These are phyloP conservation scores for Suillus fuscotomentosus DNA, from an alignment of 768 basidiomycete genomes.

Conservation along the genomic window DNA sequence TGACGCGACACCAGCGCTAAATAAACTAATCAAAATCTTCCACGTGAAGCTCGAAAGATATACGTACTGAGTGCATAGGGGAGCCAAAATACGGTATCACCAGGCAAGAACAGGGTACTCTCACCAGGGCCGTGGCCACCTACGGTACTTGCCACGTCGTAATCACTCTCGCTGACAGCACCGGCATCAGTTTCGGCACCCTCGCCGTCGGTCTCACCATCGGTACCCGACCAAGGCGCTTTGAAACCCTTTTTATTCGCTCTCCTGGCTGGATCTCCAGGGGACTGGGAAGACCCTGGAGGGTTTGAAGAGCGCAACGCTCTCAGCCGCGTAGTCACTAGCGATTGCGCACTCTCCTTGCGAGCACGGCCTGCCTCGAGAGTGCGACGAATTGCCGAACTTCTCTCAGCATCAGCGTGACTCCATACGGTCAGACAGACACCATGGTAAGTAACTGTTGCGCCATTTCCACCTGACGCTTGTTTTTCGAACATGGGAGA, in stretches of 20 bases:
- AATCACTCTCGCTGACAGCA: conserved; percentile 84
- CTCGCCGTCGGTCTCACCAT: conserved; percentile 73
- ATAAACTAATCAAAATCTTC: conserved; percentile 11
- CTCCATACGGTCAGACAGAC: conserved; percentile 96
- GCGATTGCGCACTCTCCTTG: conserved; percentile 77
- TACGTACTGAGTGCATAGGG: conserved; percentile 86
- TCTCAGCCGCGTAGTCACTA: conserved; percentile 67
- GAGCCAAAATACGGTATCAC: conserved; percentile 92
- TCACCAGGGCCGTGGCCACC: conserved; percentile 79
- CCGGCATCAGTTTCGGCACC: conserved; percentile 68
- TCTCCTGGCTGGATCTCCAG: conserved; percentile 54
- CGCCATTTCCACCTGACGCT: conserved; percentile 33
- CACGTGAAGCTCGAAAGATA: conserved; percentile 8
- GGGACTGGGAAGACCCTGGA: conserved; percentile 41
- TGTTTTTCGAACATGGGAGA: conserved; percentile 33
- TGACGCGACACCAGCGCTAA: conserved; percentile 87
- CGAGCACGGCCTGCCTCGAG: conserved; percentile 76
- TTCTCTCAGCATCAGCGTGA: conserved; percentile 87
- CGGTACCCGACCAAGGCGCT: conserved; percentile 69
- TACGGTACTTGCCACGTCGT: conserved; percentile 75
- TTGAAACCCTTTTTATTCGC: conserved; percentile 60
- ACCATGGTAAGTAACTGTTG: conserved; percentile 74
- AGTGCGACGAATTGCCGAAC: conserved; percentile 78
- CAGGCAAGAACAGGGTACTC: conserved; percentile 85
- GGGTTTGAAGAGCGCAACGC: conserved; percentile 53